Evolutionary conservation across 208 protist genomes (phyloP), one percentile per base, ranked within the genome.

Genomic region (Wallacemonas sp.): DNA sequence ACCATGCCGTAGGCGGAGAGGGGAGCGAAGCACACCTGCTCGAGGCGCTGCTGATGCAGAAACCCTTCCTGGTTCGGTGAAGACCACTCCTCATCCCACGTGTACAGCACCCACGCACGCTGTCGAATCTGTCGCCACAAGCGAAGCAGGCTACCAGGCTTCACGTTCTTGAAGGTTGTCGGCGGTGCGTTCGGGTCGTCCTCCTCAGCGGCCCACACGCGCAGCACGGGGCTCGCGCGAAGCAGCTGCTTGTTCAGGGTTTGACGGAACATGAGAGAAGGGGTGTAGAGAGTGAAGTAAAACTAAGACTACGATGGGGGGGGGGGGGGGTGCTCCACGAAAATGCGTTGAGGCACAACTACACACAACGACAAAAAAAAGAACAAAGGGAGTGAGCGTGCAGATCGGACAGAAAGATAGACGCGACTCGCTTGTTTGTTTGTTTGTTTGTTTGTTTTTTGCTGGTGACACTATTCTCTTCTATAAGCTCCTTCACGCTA

Each of bases 111-210:
- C 86, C 90, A 96, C 41, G 86, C 70, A 20, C 90, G 87, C 36
- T 96, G 90, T 14, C 90, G 87, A 32, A 96, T 84, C 70, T 96
- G 90, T 0, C 90, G 80, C 87, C 90, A 93, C 61, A 90, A 80
- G 16, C 90, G 82, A 65, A 96, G 77, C 36, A 96, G 61, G 1
- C 70, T 67, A 18, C 87, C 87, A 0, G 90, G 90, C 74, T 92
- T 92, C 29, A 96, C 90, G 48, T 96, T 96, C 67, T 93, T 92
- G 75, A 96, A 96, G 33, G 90, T 96, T 1, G 90, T 96, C 32
- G 78, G 84, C 7, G 90, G 90, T 3, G 90, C 90, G 71, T 86
- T 82, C 29, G 70, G 42, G 65, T 96, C 90, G 64, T 93, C 87
- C 29, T 78, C 90, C 72, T 96, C 90, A 16, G 90, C 90, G 1